Base-by-base conservation (phyloP, 805 yeast species). In the Teunomyces barrocoloradensis region DNA sequence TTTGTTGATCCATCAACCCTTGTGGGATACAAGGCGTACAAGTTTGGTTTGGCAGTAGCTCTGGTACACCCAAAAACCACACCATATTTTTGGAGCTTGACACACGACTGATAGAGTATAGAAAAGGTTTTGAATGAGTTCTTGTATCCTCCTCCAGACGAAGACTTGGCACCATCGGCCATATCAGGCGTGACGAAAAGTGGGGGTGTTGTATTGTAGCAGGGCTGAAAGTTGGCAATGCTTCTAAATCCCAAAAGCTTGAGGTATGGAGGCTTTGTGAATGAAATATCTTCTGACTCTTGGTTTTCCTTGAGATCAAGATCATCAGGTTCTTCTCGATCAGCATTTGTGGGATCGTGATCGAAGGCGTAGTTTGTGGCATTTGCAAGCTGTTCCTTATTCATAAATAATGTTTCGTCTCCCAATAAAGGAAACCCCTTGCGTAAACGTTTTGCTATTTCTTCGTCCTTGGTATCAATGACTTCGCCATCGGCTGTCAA, bases 31-130 rank as follows among this genome's bases (percentile, higher is more conserved):
- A 90, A 55, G 1, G 85, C 80, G 56, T 75, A 82, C 38, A 87
- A 51, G 3, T 66, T 51, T 0, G 96, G 94, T 29, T 74, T 60
- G 0, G 87, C 62, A 43, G 74, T 74, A 39, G 63, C 67, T 48
- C 83, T 77, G 5, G 74, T 55, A 55, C 82, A 80, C 0, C 95
- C 92, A 82, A 89, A 89, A 3, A 87, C 77, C 6, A 92, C 65
- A 0, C 87, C 94, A 56, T 77, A 81, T 55, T 78, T 78, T 2
- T 73, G 58, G 35, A 75, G 69, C 41, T 73, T 73, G 4, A 67
- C 60, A 65, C 94, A 65, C 2, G 83, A 75, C 47, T 80, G 81
- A 58, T 81, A 87, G 10, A 92, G 64, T 0, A 90, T 77, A 0
- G 87, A 73, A 56, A 90, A 78, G 0, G 92, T 84, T 27, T 79